A percentile compares a stretch with the other conserved stretches of the same genome.
Conservation (phyloP, 345 rosid species). For the Nephelium lappaceum region DNA sequence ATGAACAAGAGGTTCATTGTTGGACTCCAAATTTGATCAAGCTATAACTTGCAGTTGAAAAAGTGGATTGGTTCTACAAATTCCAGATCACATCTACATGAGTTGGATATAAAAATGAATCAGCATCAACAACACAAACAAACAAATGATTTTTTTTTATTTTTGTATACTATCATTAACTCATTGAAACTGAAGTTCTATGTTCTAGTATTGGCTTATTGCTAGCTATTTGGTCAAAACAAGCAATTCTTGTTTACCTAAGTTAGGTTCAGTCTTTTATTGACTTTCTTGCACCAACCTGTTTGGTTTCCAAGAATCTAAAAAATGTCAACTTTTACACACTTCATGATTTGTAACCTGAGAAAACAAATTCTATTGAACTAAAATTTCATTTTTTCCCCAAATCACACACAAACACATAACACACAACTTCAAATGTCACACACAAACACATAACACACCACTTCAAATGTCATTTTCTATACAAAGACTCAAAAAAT, state of each 20-base stretch:
- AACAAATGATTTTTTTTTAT: neutral
- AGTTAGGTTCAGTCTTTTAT: constrained; percentile 29
- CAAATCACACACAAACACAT: neutral
- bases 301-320: constrained; percentile 25
- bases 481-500: constrained; percentile 11
- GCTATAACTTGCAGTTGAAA: neutral
- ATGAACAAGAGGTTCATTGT: constrained; percentile 32
- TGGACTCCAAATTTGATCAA: neutral
- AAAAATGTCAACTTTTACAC: constrained; percentile 1
- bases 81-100: constrained; percentile 24
- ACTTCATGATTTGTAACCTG: neutral
- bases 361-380: neutral
- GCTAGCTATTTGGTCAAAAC: constrained; percentile 27
- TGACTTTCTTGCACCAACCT: constrained; percentile 36
- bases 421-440: neutral
- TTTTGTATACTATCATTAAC: neutral
- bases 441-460: neutral
- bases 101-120: constrained; percentile 9
- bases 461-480: constrained; percentile 6
- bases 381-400: neutral
- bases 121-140: constrained; percentile 17
- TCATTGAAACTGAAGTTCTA: neutral
- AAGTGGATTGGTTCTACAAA: constrained; percentile 24
- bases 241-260: constrained; percentile 10
- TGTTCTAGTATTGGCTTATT: neutral